Conservation (phyloP, 306 rosid species). For the Ochetophila trinervis region DNA sequence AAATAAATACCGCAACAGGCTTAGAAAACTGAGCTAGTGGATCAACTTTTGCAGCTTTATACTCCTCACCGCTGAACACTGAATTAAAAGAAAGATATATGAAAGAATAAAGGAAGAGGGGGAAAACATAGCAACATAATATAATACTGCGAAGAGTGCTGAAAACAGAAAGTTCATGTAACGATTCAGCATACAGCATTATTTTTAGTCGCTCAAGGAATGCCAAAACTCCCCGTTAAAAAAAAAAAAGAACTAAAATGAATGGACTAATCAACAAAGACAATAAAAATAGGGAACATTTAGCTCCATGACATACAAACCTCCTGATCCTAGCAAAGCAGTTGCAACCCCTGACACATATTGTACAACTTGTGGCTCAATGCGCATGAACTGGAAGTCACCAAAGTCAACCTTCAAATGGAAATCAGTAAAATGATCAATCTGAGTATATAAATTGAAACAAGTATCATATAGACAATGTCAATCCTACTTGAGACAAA, state of each 20-base stretch:
- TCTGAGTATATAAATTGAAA: conserved; percentile 6
- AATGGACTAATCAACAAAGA: background rate
- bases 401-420: conserved; percentile 91
- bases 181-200: conserved; percentile 9
- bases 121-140: conserved; percentile 1
- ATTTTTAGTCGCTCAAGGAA: background rate
- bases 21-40: conserved; percentile 88
- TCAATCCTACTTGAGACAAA: conserved; percentile 24
- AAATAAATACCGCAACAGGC: conserved; percentile 74
- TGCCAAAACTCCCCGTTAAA: background rate
- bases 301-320: conserved; percentile 43
- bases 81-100: conserved; percentile 8
- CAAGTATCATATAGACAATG: background rate
- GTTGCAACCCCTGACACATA: conserved; percentile 94
- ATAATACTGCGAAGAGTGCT: conserved; percentile 12
- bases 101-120: conserved; percentile 11
- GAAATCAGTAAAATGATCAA: conserved; percentile 19
- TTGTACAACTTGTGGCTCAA: conserved; percentile 69
- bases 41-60: conserved; percentile 75
- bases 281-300: background rate
- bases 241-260: conserved; percentile 10
- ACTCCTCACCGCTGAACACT: conserved; percentile 73
- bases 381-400: conserved; percentile 85
- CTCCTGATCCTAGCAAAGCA: conserved; percentile 92
- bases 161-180: conserved; percentile 6